These are phyloP conservation scores for Kalmanozyma brasiliensis DNA, from an alignment of 1,284 basidiomycete genomes.

Conservation along the genomic window DNA sequence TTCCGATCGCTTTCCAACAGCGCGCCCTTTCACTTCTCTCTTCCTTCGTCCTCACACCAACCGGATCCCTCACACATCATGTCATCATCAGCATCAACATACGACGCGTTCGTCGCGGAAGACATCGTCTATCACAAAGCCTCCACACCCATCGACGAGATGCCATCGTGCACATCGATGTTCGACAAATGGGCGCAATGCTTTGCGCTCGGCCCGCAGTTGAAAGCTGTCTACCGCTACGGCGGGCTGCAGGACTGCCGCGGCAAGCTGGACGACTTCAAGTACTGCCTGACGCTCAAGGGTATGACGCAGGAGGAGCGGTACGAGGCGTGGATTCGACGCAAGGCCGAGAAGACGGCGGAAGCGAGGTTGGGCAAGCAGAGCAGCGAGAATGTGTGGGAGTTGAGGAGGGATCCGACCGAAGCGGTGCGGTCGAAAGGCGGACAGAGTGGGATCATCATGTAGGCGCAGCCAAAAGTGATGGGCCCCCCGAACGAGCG, in stretches of 20 bases:
- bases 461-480: neutral
- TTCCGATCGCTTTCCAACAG: neutral
- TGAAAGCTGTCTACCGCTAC: constrained; percentile 86
- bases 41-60: constrained; percentile 2
- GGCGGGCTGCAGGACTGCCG: constrained; percentile 82
- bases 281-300: constrained; percentile 90
- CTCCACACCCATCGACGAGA: constrained; percentile 48
- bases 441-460: constrained; percentile 6
- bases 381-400: constrained; percentile 95
- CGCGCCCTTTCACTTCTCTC: neutral
- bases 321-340: constrained; percentile 82
- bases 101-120: constrained; percentile 37
- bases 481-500: neutral
- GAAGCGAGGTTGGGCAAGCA: constrained; percentile 73
- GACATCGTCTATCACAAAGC: constrained; percentile 60
- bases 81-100: constrained; percentile 12
- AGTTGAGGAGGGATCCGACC: constrained; percentile 71
- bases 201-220: constrained; percentile 77
- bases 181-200: constrained; percentile 66
- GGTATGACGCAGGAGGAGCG: constrained; percentile 79
- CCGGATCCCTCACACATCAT: neutral
- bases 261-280: constrained; percentile 88
- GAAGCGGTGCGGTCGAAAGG: constrained; percentile 9
- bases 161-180: constrained; percentile 58
- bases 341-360: constrained; percentile 92